Percentiles rank a stretch among this genome's conserved stretches.
These are phyloP conservation scores for Salix arbutifolia DNA, from an alignment of 345 rosid genomes.

Conservation along the genomic window DNA sequence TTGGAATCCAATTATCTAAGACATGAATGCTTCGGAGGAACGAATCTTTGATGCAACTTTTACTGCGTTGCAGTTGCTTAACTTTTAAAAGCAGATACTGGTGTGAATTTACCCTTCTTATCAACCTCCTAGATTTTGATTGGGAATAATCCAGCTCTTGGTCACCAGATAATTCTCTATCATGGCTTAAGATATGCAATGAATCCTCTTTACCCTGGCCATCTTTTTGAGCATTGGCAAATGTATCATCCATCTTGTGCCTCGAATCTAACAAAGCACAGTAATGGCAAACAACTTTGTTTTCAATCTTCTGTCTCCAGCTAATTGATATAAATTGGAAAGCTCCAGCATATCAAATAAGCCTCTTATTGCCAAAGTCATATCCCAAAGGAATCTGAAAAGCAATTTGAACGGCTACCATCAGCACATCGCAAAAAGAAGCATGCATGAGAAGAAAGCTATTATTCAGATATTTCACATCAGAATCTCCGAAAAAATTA, in stretches of 20 bases:
- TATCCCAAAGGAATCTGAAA: slow-evolving; percentile 28
- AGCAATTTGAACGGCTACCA: slow-evolving; percentile 18
- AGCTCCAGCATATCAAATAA: background rate
- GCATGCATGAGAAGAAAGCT: slow-evolving; percentile 3
- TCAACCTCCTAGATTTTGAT: slow-evolving; percentile 28
- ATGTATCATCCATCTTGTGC: slow-evolving; percentile 46
- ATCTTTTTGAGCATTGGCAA: slow-evolving; percentile 34
- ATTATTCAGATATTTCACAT: slow-evolving; percentile 5
- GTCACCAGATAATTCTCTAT: slow-evolving; percentile 19
- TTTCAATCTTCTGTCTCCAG: slow-evolving; percentile 25
- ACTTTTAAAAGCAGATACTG: slow-evolving; percentile 38
- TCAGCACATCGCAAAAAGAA: slow-evolving; percentile 2
- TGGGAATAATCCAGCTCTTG: slow-evolving; percentile 20
- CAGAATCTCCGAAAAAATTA: slow-evolving; percentile 1
- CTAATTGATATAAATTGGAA: background rate
- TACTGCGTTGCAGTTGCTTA: slow-evolving; percentile 47
- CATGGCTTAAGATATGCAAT: slow-evolving; percentile 17
- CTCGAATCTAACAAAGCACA: slow-evolving; percentile 5
- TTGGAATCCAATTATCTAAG: slow-evolving; percentile 58
- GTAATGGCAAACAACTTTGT: slow-evolving; percentile 17
- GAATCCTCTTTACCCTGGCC: slow-evolving; percentile 44
- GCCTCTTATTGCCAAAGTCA: slow-evolving; percentile 11
- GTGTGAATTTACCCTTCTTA: slow-evolving; percentile 40
- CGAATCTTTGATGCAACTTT: slow-evolving; percentile 42
- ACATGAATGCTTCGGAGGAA: slow-evolving; percentile 38